phyloP scores from a whole-genome alignment of 2,329 filamentous ascomycete species.

The Fusarium dlaminii region DNA sequence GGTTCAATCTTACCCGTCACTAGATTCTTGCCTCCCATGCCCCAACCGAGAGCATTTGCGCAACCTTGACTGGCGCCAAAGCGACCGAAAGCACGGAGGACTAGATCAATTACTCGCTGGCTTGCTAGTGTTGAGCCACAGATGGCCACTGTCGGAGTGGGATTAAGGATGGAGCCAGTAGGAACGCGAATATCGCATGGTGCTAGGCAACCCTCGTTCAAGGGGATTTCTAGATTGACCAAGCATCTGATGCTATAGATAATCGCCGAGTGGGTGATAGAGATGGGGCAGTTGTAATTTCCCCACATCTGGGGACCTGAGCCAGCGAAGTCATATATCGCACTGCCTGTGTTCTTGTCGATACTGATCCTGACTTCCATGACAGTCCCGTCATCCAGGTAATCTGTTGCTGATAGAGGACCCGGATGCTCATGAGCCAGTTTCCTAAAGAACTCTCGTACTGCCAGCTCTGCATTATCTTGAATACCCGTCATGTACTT shows the following conservation, averaged over 20 bases:
- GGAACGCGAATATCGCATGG: conserved; percentile 49
- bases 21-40: conserved; percentile 45
- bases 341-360: conserved; percentile 43
- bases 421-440: conserved; percentile 57
- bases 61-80: conserved; percentile 44
- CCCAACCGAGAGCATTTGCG: conserved; percentile 48
- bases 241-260: conserved; percentile 52
- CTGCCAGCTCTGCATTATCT: conserved; percentile 48
- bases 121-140: conserved; percentile 68
- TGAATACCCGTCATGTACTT: conserved; percentile 52
- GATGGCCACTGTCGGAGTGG: conserved; percentile 46
- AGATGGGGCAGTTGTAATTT: conserved; percentile 50
- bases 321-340: conserved; percentile 50
- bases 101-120: conserved; percentile 47
- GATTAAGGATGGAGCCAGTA: conserved; percentile 46
- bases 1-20: conserved; percentile 48
- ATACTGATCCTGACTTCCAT: conserved; percentile 48
- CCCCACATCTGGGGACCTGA: conserved; percentile 49
- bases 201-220: conserved; percentile 52
- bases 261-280: conserved; percentile 51
- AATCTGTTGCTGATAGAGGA: conserved; percentile 44
- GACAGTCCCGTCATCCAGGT: conserved; percentile 51
- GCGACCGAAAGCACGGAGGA: conserved; percentile 44
- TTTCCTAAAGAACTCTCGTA: conserved; percentile 43
- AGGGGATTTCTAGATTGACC: conserved; percentile 49